Conservation (phyloP, 2,329 filamentous ascomycete species). For the Penicillium sp. region DNA sequence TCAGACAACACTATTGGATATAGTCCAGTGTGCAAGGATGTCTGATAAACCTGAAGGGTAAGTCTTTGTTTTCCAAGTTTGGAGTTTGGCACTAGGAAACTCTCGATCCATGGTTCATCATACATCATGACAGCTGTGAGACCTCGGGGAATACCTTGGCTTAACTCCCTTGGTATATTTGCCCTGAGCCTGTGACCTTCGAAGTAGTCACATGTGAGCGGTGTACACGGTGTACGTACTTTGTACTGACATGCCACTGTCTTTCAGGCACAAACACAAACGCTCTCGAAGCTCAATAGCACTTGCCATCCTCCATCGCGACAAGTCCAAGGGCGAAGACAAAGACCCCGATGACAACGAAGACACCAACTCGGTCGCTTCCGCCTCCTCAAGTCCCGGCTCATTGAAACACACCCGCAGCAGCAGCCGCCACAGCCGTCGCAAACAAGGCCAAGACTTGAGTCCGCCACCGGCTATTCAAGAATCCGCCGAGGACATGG, state of each 20-base stretch:
- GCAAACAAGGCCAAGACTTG: slow-evolving; percentile 30
- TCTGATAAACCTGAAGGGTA: slow-evolving; percentile 27
- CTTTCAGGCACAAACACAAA: slow-evolving; percentile 54
- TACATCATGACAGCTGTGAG: not conserved
- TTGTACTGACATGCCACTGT: slow-evolving; percentile 31
- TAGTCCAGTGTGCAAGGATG: slow-evolving; percentile 12
- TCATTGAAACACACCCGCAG: slow-evolving; percentile 34
- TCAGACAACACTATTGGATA: not conserved
- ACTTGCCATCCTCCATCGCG: slow-evolving; percentile 55
- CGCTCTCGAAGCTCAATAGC: slow-evolving; percentile 56
- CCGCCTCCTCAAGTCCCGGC: slow-evolving; percentile 29
- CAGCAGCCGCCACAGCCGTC: slow-evolving; percentile 31
- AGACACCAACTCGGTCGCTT: slow-evolving; percentile 29
- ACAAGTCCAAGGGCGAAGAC: slow-evolving; percentile 50
- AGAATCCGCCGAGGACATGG: slow-evolving; percentile 29
- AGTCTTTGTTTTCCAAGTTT: slow-evolving; percentile 12
- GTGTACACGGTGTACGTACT: not conserved
- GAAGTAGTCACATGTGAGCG: slow-evolving; percentile 18
- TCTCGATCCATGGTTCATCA: slow-evolving; percentile 18
- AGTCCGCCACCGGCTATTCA: slow-evolving; percentile 23
- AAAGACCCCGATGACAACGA: slow-evolving; percentile 24
- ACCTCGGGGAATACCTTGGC: not conserved
- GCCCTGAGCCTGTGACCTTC: not conserved
- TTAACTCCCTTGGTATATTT: not conserved
- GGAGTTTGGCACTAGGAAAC: not conserved